A percentile compares a stretch with the other conserved stretches of the same genome.
These are phyloP conservation scores for Mycena belliarum DNA, from an alignment of 768 basidiomycete genomes.

Conservation along the genomic window DNA sequence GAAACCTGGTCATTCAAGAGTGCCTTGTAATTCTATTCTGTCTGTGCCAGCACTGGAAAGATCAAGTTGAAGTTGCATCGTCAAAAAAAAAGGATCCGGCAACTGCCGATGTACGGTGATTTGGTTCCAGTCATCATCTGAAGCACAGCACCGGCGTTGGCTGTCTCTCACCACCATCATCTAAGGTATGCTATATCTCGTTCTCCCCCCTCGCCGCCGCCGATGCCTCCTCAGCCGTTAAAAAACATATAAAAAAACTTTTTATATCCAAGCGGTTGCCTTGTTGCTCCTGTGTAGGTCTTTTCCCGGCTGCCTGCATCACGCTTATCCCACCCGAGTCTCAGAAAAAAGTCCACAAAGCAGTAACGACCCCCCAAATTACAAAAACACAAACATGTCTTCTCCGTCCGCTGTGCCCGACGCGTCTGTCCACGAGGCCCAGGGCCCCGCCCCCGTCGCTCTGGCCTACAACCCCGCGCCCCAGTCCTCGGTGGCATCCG, in stretches of 20 bases:
- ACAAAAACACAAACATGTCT: slow-evolving; percentile 58
- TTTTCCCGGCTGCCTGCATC: slow-evolving; percentile 21
- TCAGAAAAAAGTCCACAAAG: slow-evolving; percentile 85
- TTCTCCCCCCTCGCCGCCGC: slow-evolving; percentile 10
- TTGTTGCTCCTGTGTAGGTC: slow-evolving; percentile 69
- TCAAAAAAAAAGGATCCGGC: too few species aligned
- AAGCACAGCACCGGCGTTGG: slow-evolving; percentile 12
- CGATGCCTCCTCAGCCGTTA: slow-evolving; percentile 55
- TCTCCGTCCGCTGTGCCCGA: slow-evolving; percentile 56
- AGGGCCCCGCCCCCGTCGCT: slow-evolving; percentile 47
- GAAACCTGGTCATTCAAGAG: too few species aligned
- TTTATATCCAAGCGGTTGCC: slow-evolving; percentile 72
- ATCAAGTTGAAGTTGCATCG: too few species aligned
- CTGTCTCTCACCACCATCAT: slow-evolving; percentile 57
- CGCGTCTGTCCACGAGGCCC: slow-evolving; percentile 51
- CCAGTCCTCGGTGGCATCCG: slow-evolving; percentile 55
- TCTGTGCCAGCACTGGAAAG: too few species aligned
- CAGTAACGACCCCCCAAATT: slow-evolving; percentile 82
- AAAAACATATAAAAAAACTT: slow-evolving; percentile 71
- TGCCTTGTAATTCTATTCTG: too few species aligned
- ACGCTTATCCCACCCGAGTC: slow-evolving; percentile 38
- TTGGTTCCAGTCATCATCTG: too few species aligned
- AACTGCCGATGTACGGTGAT: too few species aligned
- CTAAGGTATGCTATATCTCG: slow-evolving; percentile 37
- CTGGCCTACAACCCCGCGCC: slow-evolving; percentile 62